These are phyloP conservation scores for Globisporangium orthogonon DNA, from an alignment of 352 stramenopile species.

Conservation along the genomic window DNA sequence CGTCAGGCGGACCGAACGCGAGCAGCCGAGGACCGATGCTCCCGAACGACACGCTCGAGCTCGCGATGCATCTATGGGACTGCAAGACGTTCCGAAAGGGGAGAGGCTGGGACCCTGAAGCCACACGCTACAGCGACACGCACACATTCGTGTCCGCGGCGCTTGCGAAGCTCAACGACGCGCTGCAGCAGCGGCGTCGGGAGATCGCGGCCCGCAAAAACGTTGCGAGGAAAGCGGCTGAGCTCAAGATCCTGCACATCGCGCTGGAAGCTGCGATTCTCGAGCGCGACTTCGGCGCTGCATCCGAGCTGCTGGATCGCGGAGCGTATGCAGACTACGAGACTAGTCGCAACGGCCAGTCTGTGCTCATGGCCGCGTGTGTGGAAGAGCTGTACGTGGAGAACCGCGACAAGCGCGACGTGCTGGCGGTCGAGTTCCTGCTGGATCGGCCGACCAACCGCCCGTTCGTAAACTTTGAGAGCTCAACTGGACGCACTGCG, in stretches of 20 bases:
- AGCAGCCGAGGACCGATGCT: constrained; percentile 24
- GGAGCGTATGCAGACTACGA: constrained; percentile 67
- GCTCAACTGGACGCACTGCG: constrained; percentile 34
- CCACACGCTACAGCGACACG: constrained; percentile 34
- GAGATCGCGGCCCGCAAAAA: constrained; percentile 40
- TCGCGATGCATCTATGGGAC: constrained; percentile 38
- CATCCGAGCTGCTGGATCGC: constrained; percentile 36
- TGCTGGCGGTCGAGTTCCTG: constrained; percentile 55
- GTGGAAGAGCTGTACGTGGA: constrained; percentile 49
- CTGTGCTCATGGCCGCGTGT: constrained; percentile 47
- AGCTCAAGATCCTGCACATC: constrained; percentile 36
- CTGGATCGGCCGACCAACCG: constrained; percentile 42
- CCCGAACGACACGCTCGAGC: constrained; percentile 36
- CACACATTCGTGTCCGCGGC: constrained; percentile 21
- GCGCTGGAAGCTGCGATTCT: constrained; percentile 42
- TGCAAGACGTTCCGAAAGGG: constrained; percentile 24
- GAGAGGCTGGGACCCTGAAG: constrained; percentile 26
- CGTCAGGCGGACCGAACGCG: not conserved
- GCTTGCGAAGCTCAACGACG: constrained; percentile 17
- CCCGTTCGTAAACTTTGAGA: constrained; percentile 62
- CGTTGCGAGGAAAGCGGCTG: constrained; percentile 33
- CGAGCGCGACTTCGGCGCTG: constrained; percentile 27
- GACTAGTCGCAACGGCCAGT: constrained; percentile 28
- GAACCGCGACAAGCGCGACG: constrained; percentile 42
- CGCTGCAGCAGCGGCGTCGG: constrained; percentile 13